These are phyloP conservation scores for Acanthamoeba castellanii DNA, from an alignment of 208 protist genomes.

Conservation along the genomic window DNA sequence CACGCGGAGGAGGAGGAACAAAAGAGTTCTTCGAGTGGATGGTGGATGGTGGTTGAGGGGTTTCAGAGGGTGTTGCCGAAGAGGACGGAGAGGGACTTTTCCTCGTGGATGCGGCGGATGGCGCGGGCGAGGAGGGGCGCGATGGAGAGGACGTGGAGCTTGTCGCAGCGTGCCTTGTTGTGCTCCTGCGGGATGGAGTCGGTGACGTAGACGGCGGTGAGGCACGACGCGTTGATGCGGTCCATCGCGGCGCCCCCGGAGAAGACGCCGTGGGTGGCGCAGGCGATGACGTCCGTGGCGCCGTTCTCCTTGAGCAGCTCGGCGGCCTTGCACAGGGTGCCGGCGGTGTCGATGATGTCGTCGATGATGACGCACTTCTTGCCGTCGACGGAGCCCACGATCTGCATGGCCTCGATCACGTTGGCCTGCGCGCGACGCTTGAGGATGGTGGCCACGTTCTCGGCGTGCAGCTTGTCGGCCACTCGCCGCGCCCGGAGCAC, in stretches of 20 bases:
- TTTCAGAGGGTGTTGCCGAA: conserved; percentile 54
- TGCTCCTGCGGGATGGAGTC: conserved; percentile 95
- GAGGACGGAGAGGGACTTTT: conserved; percentile 68
- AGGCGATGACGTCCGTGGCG: conserved; percentile 94
- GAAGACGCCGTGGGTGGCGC: conserved; percentile 96
- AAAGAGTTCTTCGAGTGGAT: too few species aligned
- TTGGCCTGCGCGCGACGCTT: conserved; percentile 34
- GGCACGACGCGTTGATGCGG: conserved; percentile 92
- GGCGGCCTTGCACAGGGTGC: conserved; percentile 94
- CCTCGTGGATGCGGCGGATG: conserved; percentile 90
- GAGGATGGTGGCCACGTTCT: conserved; percentile 93
- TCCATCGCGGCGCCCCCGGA: conserved; percentile 92
- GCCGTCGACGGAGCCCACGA: conserved; percentile 95
- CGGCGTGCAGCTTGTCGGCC: conserved; percentile 92
- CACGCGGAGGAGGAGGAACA: too few species aligned
- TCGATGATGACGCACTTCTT: conserved; percentile 96
- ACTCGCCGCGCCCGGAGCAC: conserved; percentile 94
- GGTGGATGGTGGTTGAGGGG: too few species aligned
- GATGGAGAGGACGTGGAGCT: conserved; percentile 93
- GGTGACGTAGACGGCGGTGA: conserved; percentile 94
- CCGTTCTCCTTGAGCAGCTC: conserved; percentile 94
- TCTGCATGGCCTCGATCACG: conserved; percentile 75
- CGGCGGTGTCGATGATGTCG: conserved; percentile 97
- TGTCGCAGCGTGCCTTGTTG: conserved; percentile 89
- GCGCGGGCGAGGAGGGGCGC: conserved; percentile 93